Base-by-base conservation (phyloP, 1,284 basidiomycete genomes). In the Moesziomyces sp. region DNA sequence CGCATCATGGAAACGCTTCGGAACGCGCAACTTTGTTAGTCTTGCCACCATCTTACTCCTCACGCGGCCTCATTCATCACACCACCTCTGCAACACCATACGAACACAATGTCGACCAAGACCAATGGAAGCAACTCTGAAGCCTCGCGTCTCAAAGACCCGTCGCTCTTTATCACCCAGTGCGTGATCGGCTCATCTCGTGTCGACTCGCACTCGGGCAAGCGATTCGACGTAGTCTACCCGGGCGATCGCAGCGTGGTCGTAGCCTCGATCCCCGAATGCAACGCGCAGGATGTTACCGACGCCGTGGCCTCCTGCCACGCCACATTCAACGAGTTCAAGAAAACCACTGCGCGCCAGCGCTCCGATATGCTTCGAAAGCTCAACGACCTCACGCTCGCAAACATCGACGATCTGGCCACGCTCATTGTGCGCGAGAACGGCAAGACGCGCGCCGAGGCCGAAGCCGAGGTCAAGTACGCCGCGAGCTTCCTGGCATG, bases 341-440 rank as follows among this genome's bases (percentile, higher is more conserved):
- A 23, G 8, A 42, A 46, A 5, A 73, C 62, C 42, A 60, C 74
- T 2, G 65, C 59, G 3, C 64, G 74, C 1, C 43, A 60, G 21
- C 56, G 74, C 26, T 48, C 52, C 14, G 52, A 62, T 13, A 45
- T 76, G 55, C 55, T 76, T 0, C 70, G 70, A 19, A 63, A 55
- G 21, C 55, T 69, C 21, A 62, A 76, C 48, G 70, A 76, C 24
- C 46, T 68, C 23, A 60, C 72, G 0, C 46, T 73, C 13, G 65
- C 56, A 18, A 65, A 74, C 44, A 47, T 58, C 2, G 70, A 63
- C 18, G 74, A 76, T 23, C 49, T 76, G 7, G 70, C 69, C 14
- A 61, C 47, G n/a, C 45, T 76, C 6, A 73, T 76, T 46, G 61
- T 74, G 9, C 52, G 63, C 2, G 74, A 76, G 42, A 76, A 69